phyloP scores from a whole-genome alignment of 225 moss, liverwort and hornwort genomes.

The Anthoceros angustus region DNA sequence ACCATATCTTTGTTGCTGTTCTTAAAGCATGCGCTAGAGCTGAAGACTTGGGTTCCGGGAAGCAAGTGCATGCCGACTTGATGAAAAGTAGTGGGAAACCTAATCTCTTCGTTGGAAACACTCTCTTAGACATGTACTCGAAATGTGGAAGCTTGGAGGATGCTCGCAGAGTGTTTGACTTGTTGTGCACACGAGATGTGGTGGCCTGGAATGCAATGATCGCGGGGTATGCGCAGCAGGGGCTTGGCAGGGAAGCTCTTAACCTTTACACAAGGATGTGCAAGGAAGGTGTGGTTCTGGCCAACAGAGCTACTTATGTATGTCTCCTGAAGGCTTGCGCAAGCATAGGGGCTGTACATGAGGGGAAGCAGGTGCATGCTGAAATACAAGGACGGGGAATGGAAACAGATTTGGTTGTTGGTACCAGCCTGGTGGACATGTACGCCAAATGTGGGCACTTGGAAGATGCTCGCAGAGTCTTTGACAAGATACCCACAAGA shows the following conservation, averaged over 20 bases:
- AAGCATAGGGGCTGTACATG: neutral
- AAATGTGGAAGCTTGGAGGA: neutral
- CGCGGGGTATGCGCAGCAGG: neutral
- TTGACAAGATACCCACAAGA: neutral
- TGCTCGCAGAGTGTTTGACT: neutral
- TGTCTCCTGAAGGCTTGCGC: neutral
- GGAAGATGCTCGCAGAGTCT: neutral
- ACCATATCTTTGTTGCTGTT: neutral
- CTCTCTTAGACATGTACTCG: neutral
- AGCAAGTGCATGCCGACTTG: neutral
- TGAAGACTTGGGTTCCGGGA: neutral
- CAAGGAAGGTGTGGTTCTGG: neutral
- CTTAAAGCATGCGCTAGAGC: conserved; percentile 2
- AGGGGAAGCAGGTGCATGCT: neutral
- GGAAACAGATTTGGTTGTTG: conserved; percentile 1
- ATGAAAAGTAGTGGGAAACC: neutral
- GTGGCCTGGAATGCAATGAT: neutral
- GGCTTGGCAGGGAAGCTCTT: neutral
- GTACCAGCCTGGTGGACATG: conserved; percentile 1
- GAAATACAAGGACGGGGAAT: neutral
- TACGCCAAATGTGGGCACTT: conserved; percentile 1
- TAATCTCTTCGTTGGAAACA: neutral
- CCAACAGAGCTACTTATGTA: neutral
- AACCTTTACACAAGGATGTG: neutral
- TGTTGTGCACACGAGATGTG: neutral